phyloP scores from a whole-genome alignment of 768 basidiomycete species.

The Kwoniella newhampshirensis region DNA sequence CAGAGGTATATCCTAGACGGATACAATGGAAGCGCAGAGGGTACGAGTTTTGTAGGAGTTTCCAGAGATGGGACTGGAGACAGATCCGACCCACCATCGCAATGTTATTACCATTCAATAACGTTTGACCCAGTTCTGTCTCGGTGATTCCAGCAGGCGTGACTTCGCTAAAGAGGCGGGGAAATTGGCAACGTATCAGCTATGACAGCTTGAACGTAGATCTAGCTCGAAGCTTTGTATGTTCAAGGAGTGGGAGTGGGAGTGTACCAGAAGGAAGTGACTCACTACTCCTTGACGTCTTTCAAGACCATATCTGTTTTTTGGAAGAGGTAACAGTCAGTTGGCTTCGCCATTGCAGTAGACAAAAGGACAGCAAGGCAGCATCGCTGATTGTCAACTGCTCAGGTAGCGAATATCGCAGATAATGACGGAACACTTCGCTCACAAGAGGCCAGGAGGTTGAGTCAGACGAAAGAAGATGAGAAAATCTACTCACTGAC shows the following conservation, averaged over 20 bases:
- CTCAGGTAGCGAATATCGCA: too few relatives aligned
- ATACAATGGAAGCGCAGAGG: too few relatives aligned
- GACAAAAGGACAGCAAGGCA: too few relatives aligned
- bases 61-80: too few relatives aligned
- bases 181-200: neutral
- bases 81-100: conserved; percentile 70
- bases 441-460: too few relatives aligned
- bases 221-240: too few relatives aligned
- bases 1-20: neutral
- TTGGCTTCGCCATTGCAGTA: too few relatives aligned
- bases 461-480: neutral
- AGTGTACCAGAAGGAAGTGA: conserved; percentile 14
- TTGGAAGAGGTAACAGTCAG: too few relatives aligned
- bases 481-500: conserved; percentile 75
- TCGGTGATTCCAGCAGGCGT: conserved; percentile 75
- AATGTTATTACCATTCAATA: conserved; percentile 61
- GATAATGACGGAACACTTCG: too few relatives aligned
- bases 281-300: conserved; percentile 94
- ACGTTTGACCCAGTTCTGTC: conserved; percentile 71
- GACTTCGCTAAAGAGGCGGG: conserved; percentile 72
- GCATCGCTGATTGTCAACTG: too few relatives aligned
- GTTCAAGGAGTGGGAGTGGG: neutral
- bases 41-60: too few relatives aligned
- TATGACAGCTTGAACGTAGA: too few relatives aligned
- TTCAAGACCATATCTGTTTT: conserved; percentile 61